Percentiles rank a stretch among this genome's conserved stretches.
Conservation (phyloP, 2,329 filamentous ascomycete genomes). For the Diaporthe eres region DNA sequence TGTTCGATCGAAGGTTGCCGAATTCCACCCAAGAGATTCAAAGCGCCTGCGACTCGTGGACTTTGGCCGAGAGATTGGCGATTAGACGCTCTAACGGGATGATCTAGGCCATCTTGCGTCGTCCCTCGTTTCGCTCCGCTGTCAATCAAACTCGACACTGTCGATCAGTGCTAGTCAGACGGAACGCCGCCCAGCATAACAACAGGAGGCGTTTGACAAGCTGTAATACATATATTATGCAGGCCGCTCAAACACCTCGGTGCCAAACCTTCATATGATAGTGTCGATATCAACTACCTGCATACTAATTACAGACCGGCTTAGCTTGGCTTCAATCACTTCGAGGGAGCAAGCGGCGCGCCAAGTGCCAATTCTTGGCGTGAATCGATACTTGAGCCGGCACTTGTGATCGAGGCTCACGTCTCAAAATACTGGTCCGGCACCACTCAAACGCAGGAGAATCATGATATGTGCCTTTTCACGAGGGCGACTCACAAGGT, state of each 20-base stretch:
- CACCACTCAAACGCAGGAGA: not conserved
- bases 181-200: constrained; percentile 22
- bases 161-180: constrained; percentile 34
- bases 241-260: constrained; percentile 7
- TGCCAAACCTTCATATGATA: constrained; percentile 10
- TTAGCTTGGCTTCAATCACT: constrained; percentile 2
- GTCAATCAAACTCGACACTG: constrained; percentile 38
- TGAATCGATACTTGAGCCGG: not conserved
- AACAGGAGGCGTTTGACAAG: constrained; percentile 30
- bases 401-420: not conserved
- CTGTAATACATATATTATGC: constrained; percentile 31
- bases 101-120: constrained; percentile 28
- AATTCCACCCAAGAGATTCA: constrained; percentile 76
- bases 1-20: constrained; percentile 75
- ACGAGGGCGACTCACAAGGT: not conserved
- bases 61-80: constrained; percentile 75
- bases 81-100: constrained; percentile 51
- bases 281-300: not conserved
- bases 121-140: constrained; percentile 15
- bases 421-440: not conserved
- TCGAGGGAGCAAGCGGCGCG: not conserved
- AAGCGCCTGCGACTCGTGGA: constrained; percentile 71
- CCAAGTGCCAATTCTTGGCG: constrained; percentile 17
- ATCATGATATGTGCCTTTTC: not conserved
- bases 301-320: not conserved